Conservation (phyloP, 2,329 filamentous ascomycete genomes). For the Pseudocercospora pini-densiflorae region DNA sequence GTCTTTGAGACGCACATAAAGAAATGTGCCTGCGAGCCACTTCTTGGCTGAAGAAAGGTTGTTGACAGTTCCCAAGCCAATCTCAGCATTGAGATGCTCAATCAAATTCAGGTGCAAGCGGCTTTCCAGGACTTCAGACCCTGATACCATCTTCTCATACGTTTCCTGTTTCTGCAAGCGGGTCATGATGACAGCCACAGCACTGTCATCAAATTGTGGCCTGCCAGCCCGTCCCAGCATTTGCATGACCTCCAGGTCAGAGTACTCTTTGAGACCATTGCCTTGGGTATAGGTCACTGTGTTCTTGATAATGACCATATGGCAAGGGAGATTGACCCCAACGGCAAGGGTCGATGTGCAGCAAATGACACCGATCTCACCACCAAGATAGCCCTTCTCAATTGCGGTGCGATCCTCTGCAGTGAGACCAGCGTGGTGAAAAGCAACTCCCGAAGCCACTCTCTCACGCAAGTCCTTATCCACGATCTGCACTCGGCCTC, state of each 20-base stretch:
- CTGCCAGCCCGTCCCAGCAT: conserved; percentile 86
- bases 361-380: conserved; percentile 79
- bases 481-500: conserved; percentile 54
- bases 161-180: conserved; percentile 64
- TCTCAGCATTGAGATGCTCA: conserved; percentile 84
- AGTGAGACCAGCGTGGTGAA: conserved; percentile 80
- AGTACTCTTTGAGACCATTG: conserved; percentile 66
- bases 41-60: conserved; percentile 67
- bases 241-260: conserved; percentile 85
- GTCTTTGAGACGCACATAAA: conserved; percentile 72
- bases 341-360: conserved; percentile 86
- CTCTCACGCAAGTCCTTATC: conserved; percentile 59
- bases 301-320: conserved; percentile 74
- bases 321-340: conserved; percentile 74
- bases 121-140: conserved; percentile 76
- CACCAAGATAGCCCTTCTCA: conserved; percentile 70
- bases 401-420: conserved; percentile 66
- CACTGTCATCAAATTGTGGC: conserved; percentile 79
- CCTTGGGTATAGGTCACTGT: conserved; percentile 65
- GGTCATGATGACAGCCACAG: conserved; percentile 80
- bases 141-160: conserved; percentile 76
- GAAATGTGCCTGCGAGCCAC: conserved; percentile 79
- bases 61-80: conserved; percentile 73
- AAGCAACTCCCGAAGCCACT: conserved; percentile 67
- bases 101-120: conserved; percentile 77